A percentile compares a stretch with the other conserved stretches of the same genome.
Evolutionary conservation across 108 stramenopile genomes (phyloP).

Genomic region (Asterionellopsis glacialis): DNA sequence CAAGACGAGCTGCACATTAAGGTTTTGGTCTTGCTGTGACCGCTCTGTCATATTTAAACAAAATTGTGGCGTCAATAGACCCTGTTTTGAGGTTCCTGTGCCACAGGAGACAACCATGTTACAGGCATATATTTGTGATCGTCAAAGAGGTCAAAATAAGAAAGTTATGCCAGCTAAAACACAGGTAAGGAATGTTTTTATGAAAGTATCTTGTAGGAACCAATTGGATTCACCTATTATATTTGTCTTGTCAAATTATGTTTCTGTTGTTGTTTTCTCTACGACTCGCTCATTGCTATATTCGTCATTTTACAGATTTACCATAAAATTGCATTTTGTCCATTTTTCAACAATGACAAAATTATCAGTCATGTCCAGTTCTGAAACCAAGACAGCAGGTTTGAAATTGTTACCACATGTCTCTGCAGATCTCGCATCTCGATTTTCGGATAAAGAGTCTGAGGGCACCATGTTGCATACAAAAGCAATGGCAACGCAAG

Average conservation of each 20-base stretch:
- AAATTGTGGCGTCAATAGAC: slow-evolving; percentile 20
- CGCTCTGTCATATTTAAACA: too few relatives aligned
- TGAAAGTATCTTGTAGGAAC: too few relatives aligned
- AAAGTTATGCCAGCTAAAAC: slow-evolving; percentile 68
- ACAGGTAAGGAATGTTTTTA: slow-evolving; percentile 31
- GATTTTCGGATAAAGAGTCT: slow-evolving; percentile 58
- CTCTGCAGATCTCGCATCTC: slow-evolving; percentile 41
- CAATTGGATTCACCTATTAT: too few relatives aligned
- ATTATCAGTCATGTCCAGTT: slow-evolving; percentile 52
- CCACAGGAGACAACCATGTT: slow-evolving; percentile 57
- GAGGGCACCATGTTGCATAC: slow-evolving; percentile 86
- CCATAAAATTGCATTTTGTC: slow-evolving; percentile 73
- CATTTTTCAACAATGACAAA: slow-evolving; percentile 81
- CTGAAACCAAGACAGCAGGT: slow-evolving; percentile 25
- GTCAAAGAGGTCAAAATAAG: slow-evolving; percentile 57
- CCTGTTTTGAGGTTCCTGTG: slow-evolving; percentile 53
- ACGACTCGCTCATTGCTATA: too few relatives aligned
- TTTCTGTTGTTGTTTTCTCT: too few relatives aligned
- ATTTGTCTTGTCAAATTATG: too few relatives aligned
- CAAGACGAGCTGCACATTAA: too few relatives aligned
- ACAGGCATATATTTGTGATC: slow-evolving; percentile 85
- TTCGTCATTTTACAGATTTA: too few relatives aligned
- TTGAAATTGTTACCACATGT: slow-evolving; percentile 24
- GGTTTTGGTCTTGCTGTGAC: too few relatives aligned
- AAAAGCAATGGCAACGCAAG: slow-evolving; percentile 72